Evolutionary conservation across 2,329 filamentous ascomycete species (phyloP).

Genomic region (Fonsecaea pedrosoi): DNA sequence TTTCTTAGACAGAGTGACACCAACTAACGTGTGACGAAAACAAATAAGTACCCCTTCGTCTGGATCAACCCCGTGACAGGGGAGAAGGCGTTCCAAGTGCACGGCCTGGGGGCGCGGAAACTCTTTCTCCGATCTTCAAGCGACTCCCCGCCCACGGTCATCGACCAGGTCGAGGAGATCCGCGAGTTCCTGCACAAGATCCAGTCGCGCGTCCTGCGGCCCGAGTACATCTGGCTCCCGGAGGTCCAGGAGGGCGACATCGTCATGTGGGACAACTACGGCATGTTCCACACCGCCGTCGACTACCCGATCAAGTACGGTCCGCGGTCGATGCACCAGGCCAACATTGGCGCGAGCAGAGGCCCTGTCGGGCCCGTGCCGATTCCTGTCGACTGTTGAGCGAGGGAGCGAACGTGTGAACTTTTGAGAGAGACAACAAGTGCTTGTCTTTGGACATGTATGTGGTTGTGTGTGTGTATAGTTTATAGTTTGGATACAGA

Average conservation of each 20-base stretch:
- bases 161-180: conserved; percentile 51
- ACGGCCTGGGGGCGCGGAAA: conserved; percentile 50
- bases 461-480: too few species aligned
- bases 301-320: conserved; percentile 53
- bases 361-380: conserved; percentile 43
- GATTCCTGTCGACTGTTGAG: conserved; percentile 23
- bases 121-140: conserved; percentile 48
- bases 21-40: neutral
- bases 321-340: conserved; percentile 55
- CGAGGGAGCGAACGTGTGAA: neutral
- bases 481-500: too few species aligned
- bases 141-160: conserved; percentile 45
- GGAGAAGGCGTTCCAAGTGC: conserved; percentile 54
- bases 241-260: conserved; percentile 54
- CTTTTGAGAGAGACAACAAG: too few species aligned
- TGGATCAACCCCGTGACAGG: conserved; percentile 55
- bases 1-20: too few species aligned
- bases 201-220: conserved; percentile 51
- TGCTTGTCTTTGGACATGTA: neutral
- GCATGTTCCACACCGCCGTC: conserved; percentile 53
- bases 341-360: conserved; percentile 50
- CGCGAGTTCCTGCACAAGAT: conserved; percentile 47
- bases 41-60: conserved; percentile 54
- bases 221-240: conserved; percentile 53
- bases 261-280: conserved; percentile 55